These are phyloP conservation scores for Ganoderma meredithae DNA, from an alignment of 1,284 basidiomycete genomes.

Conservation along the genomic window DNA sequence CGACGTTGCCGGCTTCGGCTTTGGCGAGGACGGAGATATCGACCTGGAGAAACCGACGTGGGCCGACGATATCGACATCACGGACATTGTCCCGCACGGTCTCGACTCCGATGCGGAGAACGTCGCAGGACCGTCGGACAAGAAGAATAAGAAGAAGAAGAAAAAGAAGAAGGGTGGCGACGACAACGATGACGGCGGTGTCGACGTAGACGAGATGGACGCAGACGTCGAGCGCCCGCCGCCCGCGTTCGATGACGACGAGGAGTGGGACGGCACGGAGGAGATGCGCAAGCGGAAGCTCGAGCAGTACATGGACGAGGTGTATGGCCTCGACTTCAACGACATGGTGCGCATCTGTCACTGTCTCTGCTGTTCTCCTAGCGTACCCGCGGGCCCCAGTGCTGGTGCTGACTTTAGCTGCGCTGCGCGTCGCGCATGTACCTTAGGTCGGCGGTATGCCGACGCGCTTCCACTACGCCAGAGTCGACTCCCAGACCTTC, in stretches of 20 bases:
- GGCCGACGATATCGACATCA: conserved; percentile 89
- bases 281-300: conserved; percentile 85
- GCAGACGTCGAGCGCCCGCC: conserved; percentile 58
- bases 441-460: conserved; percentile 90
- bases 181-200: conserved; percentile 49
- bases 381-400: conserved; percentile 1
- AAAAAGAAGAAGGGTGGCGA: conserved; percentile 51
- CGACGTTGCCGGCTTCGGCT: conserved; percentile 49
- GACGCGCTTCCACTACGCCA: conserved; percentile 93
- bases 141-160: conserved; percentile 51
- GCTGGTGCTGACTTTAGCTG: too few species aligned
- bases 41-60: conserved; percentile 68
- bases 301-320: conserved; percentile 89
- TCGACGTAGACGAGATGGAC: conserved; percentile 78
- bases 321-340: conserved; percentile 93
- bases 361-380: conserved; percentile 12
- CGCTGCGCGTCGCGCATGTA: conserved; percentile 8
- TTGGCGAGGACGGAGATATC: conserved; percentile 27
- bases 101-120: conserved; percentile 47
- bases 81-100: conserved; percentile 59
- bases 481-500: conserved; percentile 73
- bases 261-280: conserved; percentile 86
- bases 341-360: conserved; percentile 84
- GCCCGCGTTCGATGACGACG: conserved; percentile 52
- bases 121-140: conserved; percentile 61